Base-by-base conservation (phyloP, 257 asterid species). In the Scutellaria minor region DNA sequence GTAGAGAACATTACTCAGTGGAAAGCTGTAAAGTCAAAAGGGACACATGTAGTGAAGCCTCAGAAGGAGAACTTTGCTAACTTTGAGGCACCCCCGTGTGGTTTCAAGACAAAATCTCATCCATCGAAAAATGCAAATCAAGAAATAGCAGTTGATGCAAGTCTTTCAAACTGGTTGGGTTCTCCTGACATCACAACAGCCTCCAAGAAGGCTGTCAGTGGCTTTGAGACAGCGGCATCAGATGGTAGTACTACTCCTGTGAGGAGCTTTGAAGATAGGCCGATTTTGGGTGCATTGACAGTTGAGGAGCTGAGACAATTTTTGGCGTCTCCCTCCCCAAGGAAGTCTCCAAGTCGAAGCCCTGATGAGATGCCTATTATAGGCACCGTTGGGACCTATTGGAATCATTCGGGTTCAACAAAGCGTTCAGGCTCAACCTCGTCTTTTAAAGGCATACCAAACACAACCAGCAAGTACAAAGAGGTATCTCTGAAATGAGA, bases 281-380 rank as follows among this genome's bases (percentile, higher is more conserved):
- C 99, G 6, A 92, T 95, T 77, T 86, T 95, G 78, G 99, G 99
- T 31, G 99, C 98, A 27, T 64, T 92, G 83, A 95, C 98, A 2
- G 87, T 90, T 50, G 99, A 95, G 45, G 98, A 92, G 81, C 85
- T 95, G 77, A 92, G 87, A 75, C 96, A 90, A 64, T 71, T 87
- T 15, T 83, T 92, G 4, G 83, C 84, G 5, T 53, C 88, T 77
- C 72, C 85, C 68, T 87, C 96, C n/a, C 93, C 92, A 0, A 85
- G 87, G 66, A 88, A 79, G 77, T 95, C 99, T 39, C 98, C 98
- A 13, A 73, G 88, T 67, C 86, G 81, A 71, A 92, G 96, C 88
- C 97, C 98, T 64, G 99, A 90, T 52, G 98, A 92, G 40, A 83
- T 86, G 90, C 92, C 96, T 20, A 95, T 95, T 51, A 90, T 95